Base-by-base conservation (phyloP, 768 basidiomycete genomes). In the Psilocybe sp. region DNA sequence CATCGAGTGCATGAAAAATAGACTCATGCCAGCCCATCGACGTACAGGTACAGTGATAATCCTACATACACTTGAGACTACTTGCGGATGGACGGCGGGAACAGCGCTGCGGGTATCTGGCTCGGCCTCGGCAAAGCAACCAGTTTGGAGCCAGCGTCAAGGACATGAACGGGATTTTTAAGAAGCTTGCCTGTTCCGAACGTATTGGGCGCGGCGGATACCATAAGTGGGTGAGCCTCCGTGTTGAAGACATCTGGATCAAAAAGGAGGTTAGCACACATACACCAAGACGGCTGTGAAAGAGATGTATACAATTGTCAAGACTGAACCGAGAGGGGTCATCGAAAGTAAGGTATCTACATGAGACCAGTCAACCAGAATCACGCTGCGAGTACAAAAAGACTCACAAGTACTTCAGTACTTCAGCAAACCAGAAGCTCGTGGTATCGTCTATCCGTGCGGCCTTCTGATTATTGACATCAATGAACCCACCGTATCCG, bases 361-460 rank as follows among this genome's bases (percentile, higher is more conserved):
- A 40, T 40, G 28, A 14, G 35, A 53, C 47, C 19, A 44, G 38
- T 31, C 15, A 5, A n/a, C 15, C 44, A 28, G 20, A 12, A 16
- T 18, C 20, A 20, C 18, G 12, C 14, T 33, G 13, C 44, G 13
- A 4, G 8, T 19, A 37, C 40, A 15, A 38, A 12, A 32, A 18
- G 31, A 63, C 67, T 58, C 49, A 88, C 82, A 89, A 56, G 59
- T 89, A 89, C 61, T 89, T 89, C 60, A 89, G 65, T 37, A 84
- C 83, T 66, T 90, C 88, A 0, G 81, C 85, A 54, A 85, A 88
- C 82, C 74, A 76, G 63, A 75, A 90, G 53, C 83, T 86, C 64
- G 82, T 74, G 59, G 77, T 84, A 52, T 83, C 79, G 55, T 89
- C 79, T n/a, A 82, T 72, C 58, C 72, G 64, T 3, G 56, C 62